Conservation (phyloP, 257 asterid genomes). For the Coffea canephora region DNA sequence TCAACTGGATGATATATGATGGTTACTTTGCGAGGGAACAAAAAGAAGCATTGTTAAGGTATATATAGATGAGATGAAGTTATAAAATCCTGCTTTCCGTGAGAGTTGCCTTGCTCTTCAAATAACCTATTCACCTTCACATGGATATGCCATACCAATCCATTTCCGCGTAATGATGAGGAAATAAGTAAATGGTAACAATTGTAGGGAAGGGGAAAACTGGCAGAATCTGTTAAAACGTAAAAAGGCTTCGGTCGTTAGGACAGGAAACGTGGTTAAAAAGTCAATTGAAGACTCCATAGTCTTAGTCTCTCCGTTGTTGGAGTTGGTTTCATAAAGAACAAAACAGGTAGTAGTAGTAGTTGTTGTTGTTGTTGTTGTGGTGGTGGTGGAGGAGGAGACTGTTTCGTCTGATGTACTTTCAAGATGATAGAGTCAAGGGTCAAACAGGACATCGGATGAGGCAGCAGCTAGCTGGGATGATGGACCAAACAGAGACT, state of each 20-base stretch:
- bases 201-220: neutral
- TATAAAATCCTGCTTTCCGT: neutral
- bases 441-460: neutral
- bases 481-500: neutral
- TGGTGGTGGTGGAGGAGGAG: constrained; percentile 1
- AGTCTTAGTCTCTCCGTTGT: neutral
- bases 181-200: neutral
- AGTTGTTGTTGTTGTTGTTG: no score
- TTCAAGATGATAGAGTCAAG: neutral
- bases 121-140: neutral
- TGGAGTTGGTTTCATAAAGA: constrained; percentile 11
- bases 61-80: neutral
- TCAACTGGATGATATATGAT: neutral
- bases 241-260: constrained; percentile 6
- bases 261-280: neutral
- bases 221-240: neutral
- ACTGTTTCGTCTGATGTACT: constrained; percentile 16
- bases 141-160: neutral
- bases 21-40: neutral
- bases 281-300: constrained; percentile 11
- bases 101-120: constrained; percentile 1
- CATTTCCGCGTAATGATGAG: neutral
- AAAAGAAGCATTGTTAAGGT: neutral
- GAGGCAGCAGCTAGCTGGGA: neutral
- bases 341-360: constrained; percentile 3